phyloP scores from a whole-genome alignment of 805 yeast genomes.

The Tetrapisispora fleetii region DNA sequence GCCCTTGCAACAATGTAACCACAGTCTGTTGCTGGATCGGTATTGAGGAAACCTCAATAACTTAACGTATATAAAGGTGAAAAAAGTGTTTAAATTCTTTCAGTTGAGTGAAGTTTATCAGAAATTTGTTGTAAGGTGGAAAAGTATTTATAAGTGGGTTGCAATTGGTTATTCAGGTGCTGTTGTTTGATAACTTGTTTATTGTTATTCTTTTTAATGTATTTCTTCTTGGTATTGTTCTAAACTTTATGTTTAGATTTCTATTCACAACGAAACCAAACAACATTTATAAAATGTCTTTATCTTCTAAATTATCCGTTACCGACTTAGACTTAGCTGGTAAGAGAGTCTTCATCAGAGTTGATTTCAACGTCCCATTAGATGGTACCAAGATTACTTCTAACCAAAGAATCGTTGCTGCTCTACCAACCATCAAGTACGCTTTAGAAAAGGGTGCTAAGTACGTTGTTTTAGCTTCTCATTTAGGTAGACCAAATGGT shows the following conservation, averaged over 20 bases:
- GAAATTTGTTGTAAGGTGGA: no score
- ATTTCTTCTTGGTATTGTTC: background rate
- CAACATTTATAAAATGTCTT: conserved; percentile 53
- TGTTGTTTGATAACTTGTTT: background rate
- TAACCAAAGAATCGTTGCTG: conserved; percentile 99
- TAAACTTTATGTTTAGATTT: background rate
- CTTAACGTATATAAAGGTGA: background rate
- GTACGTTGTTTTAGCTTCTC: conserved; percentile 88
- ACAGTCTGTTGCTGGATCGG: no score
- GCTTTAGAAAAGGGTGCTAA: conserved; percentile 87
- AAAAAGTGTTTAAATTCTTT: background rate
- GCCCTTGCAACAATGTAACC: no score
- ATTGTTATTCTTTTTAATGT: background rate
- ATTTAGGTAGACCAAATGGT: conserved; percentile 99
- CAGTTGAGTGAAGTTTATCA: no score
- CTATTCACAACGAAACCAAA: background rate
- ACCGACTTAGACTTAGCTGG: conserved; percentile 77
- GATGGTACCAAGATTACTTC: conserved; percentile 96
- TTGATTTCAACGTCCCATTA: conserved; percentile 90
- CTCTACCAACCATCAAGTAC: conserved; percentile 95
- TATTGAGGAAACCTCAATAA: background rate
- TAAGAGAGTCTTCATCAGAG: conserved; percentile 98
- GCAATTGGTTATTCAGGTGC: background rate
- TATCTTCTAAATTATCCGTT: conserved; percentile 87
- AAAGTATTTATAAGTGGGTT: no score